phyloP scores from a whole-genome alignment of 495 filamentous ascomycete species.

The Penicillium riverlandense region DNA sequence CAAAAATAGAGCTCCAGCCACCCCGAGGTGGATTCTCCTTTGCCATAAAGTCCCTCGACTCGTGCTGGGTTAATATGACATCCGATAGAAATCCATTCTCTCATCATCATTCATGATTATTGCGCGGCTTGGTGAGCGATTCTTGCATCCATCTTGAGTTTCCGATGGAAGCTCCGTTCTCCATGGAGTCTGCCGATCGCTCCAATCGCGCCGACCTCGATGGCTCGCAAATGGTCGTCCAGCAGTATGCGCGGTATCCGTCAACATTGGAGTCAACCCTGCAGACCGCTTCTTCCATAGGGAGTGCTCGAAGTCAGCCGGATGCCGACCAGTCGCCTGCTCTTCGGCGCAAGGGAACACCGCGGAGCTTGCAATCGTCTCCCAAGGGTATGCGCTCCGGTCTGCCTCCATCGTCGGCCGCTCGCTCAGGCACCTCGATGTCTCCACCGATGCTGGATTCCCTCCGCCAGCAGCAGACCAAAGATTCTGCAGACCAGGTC shows the following conservation, averaged over 20 bases:
- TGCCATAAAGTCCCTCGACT: background rate
- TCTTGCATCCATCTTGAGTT: background rate
- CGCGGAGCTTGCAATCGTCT: constrained; percentile 37
- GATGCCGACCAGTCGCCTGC: constrained; percentile 32
- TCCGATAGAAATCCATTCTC: no score
- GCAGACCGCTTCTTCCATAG: constrained; percentile 37
- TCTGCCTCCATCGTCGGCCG: constrained; percentile 19
- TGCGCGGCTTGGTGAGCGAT: background rate
- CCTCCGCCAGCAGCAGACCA: constrained; percentile 21
- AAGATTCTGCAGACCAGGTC: constrained; percentile 28
- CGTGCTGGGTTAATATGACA: no score
- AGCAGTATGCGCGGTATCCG: constrained; percentile 41
- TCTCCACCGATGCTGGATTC: constrained; percentile 35
- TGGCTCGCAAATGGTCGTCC: constrained; percentile 29
- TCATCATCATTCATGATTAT: background rate
- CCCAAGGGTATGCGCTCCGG: constrained; percentile 29
- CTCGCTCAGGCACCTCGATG: constrained; percentile 32
- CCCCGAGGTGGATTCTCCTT: constrained; percentile 18
- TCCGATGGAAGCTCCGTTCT: constrained; percentile 25
- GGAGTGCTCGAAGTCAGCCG: constrained; percentile 34
- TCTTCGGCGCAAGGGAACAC: constrained; percentile 36
- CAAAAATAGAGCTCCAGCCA: constrained; percentile 28
- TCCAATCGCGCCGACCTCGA: constrained; percentile 23
- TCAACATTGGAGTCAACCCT: constrained; percentile 30
- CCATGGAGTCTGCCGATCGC: constrained; percentile 25